These are phyloP conservation scores for Trametes cubensis DNA, from an alignment of 768 basidiomycete species.

Conservation along the genomic window DNA sequence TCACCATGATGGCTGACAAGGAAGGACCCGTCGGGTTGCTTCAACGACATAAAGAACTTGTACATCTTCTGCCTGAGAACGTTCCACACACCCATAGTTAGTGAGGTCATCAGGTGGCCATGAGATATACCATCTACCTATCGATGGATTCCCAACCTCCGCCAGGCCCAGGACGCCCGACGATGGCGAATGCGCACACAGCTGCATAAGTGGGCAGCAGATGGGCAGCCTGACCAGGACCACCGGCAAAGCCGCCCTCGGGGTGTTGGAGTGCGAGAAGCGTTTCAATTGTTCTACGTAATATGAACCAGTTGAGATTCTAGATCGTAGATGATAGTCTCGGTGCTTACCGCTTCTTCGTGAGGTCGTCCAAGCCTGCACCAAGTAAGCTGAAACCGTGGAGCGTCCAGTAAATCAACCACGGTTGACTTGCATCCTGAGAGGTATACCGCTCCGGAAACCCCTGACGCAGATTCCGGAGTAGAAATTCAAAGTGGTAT, in stretches of 20 bases:
- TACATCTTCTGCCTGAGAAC: slow-evolving; percentile 69
- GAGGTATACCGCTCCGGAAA: slow-evolving; percentile 79
- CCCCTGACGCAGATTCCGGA: slow-evolving; percentile 71
- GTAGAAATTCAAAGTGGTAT: slow-evolving; percentile 75
- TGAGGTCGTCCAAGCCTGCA: slow-evolving; percentile 74
- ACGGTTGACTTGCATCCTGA: slow-evolving; percentile 94
- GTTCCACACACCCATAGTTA: background rate
- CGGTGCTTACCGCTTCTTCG: slow-evolving; percentile 67
- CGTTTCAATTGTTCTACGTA: slow-evolving; percentile 72
- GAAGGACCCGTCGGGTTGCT: slow-evolving; percentile 92
- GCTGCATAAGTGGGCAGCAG: slow-evolving; percentile 89
- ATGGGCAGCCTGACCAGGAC: slow-evolving; percentile 86
- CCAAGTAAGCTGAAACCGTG: slow-evolving; percentile 83
- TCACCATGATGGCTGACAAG: slow-evolving; percentile 86
- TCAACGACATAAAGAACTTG: slow-evolving; percentile 87
- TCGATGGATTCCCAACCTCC: slow-evolving; percentile 90
- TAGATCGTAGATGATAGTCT: background rate
- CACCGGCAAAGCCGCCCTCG: slow-evolving; percentile 90
- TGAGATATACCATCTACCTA: slow-evolving; percentile 48
- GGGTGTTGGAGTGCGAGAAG: slow-evolving; percentile 82
- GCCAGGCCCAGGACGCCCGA: slow-evolving; percentile 67
- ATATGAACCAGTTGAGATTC: background rate
- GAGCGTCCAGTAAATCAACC: slow-evolving; percentile 92
- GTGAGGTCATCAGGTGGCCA: too few species aligned
- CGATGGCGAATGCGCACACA: slow-evolving; percentile 81